Percentiles rank a stretch among this genome's conserved stretches.
Evolutionary conservation across 2,329 filamentous ascomycete genomes (phyloP).

Genomic region (Geosmithia putterillii): DNA sequence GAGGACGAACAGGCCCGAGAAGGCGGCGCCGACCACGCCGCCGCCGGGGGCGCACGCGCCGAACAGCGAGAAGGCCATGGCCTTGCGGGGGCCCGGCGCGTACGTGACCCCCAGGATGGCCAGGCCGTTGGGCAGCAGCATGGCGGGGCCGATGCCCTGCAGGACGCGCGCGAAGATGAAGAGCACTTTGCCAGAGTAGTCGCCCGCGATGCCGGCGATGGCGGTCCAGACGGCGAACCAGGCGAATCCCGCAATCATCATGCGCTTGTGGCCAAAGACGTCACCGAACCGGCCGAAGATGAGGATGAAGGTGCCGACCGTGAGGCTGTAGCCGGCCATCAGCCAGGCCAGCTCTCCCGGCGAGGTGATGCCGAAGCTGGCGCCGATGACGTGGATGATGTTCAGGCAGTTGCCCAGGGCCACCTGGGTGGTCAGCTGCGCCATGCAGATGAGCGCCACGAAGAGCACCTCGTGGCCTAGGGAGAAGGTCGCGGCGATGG

Average conservation of each 20-base stretch:
- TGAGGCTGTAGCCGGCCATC: conserved; percentile 43
- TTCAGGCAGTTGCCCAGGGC: conserved; percentile 23
- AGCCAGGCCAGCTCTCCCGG: conserved; percentile 40
- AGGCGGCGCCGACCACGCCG: conserved; percentile 25
- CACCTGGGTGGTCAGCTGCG: conserved; percentile 27
- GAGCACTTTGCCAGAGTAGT: conserved; percentile 25
- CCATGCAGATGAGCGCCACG: conserved; percentile 28
- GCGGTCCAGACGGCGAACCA: conserved; percentile 44
- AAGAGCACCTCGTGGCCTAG: conserved; percentile 20
- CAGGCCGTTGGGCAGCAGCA: conserved; percentile 51
- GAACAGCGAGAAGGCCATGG: conserved; percentile 44
- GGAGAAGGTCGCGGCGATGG: conserved; percentile 7
- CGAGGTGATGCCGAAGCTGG: conserved; percentile 28
- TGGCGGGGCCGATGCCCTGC: conserved; percentile 49
- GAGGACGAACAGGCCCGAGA: conserved; percentile 22
- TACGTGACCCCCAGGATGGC: conserved; percentile 49
- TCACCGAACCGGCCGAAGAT: conserved; percentile 44
- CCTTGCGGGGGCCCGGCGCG: conserved; percentile 41
- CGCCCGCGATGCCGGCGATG: conserved; percentile 26
- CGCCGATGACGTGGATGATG: conserved; percentile 33
- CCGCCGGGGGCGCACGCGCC: conserved; percentile 33
- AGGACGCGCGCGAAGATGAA: conserved; percentile 40
- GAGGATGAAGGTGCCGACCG: conserved; percentile 44
- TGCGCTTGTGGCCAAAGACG: conserved; percentile 41
- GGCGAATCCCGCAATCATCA: conserved; percentile 38